phyloP scores from a whole-genome alignment of 2,329 filamentous ascomycete species.

The Pseudogymnoascus sp. region DNA sequence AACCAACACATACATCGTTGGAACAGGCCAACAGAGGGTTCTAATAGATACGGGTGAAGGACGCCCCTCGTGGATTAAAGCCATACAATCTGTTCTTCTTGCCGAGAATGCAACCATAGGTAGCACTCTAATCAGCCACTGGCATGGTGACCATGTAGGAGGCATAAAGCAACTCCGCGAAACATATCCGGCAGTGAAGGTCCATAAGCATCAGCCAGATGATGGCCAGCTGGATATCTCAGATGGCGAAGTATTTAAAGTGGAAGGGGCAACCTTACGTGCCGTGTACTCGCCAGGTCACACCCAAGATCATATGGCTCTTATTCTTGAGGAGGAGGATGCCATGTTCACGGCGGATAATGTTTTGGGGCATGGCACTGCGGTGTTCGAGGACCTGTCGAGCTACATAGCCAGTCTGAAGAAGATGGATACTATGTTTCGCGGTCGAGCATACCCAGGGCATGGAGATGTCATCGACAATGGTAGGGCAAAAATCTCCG shows the following conservation, averaged over 20 bases:
- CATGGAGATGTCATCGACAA: slow-evolving; percentile 76
- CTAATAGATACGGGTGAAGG: slow-evolving; percentile 91
- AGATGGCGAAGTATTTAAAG: slow-evolving; percentile 46
- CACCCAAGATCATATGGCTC: slow-evolving; percentile 73
- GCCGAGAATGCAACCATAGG: slow-evolving; percentile 62
- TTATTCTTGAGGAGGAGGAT: slow-evolving; percentile 69
- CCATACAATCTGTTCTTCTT: slow-evolving; percentile 56
- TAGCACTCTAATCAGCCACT: slow-evolving; percentile 77
- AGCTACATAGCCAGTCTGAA: slow-evolving; percentile 63
- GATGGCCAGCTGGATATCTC: slow-evolving; percentile 46
- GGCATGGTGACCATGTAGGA: slow-evolving; percentile 80
- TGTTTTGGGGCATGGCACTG: slow-evolving; percentile 78
- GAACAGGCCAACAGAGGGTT: slow-evolving; percentile 63
- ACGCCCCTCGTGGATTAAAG: slow-evolving; percentile 58
- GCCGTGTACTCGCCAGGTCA: slow-evolving; percentile 68
- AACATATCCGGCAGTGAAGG: slow-evolving; percentile 52
- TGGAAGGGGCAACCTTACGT: slow-evolving; percentile 57
- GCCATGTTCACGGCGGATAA: slow-evolving; percentile 88
- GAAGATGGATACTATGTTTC: slow-evolving; percentile 59
- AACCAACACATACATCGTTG: slow-evolving; percentile 93
- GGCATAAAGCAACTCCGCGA: slow-evolving; percentile 65
- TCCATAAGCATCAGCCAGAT: slow-evolving; percentile 61
- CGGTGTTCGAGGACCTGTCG: slow-evolving; percentile 72
- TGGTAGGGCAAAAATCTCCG: slow-evolving; percentile 61
- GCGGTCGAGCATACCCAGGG: slow-evolving; percentile 72